phyloP scores from a whole-genome alignment of 2,329 filamentous ascomycete genomes.

The Sclerotinia spermophila region DNA sequence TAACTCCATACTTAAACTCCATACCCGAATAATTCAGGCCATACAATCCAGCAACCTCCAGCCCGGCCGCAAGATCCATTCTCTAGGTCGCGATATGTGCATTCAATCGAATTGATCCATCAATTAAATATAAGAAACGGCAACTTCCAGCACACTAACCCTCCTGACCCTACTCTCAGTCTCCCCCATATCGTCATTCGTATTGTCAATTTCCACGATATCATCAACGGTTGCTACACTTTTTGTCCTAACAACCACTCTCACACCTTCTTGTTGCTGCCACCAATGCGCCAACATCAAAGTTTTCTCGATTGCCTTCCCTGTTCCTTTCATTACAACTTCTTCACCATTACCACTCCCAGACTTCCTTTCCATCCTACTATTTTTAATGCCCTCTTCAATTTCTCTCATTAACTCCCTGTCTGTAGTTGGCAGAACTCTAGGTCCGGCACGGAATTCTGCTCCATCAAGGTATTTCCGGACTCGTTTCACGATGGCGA shows the following conservation, averaged over 20 bases:
- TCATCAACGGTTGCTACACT: slow-evolving; percentile 38
- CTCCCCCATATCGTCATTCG: slow-evolving; percentile 22
- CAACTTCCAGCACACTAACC: slow-evolving; percentile 35
- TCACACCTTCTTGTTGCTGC: slow-evolving; percentile 30
- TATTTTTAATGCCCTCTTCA: slow-evolving; percentile 22
- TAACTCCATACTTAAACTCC: slow-evolving; percentile 1
- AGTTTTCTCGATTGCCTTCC: slow-evolving; percentile 36
- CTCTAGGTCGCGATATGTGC: background rate
- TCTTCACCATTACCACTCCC: slow-evolving; percentile 24
- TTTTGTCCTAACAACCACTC: slow-evolving; percentile 33
- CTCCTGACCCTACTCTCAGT: slow-evolving; percentile 32
- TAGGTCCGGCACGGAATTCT: slow-evolving; percentile 29
- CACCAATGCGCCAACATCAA: slow-evolving; percentile 33
- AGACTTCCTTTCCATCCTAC: slow-evolving; percentile 21
- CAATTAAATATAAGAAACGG: slow-evolving; percentile 22
- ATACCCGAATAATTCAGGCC: background rate
- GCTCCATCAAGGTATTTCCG: slow-evolving; percentile 31
- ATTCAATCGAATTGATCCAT: background rate
- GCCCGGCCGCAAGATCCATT: background rate
- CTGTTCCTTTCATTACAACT: slow-evolving; percentile 36
- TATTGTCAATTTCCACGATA: slow-evolving; percentile 27
- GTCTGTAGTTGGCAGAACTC: slow-evolving; percentile 18
- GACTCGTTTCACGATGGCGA: slow-evolving; percentile 35
- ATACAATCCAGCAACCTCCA: background rate
- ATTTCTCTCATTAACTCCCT: slow-evolving; percentile 23